Conservation (phyloP, 768 basidiomycete genomes). For the Boletus patriciae region DNA sequence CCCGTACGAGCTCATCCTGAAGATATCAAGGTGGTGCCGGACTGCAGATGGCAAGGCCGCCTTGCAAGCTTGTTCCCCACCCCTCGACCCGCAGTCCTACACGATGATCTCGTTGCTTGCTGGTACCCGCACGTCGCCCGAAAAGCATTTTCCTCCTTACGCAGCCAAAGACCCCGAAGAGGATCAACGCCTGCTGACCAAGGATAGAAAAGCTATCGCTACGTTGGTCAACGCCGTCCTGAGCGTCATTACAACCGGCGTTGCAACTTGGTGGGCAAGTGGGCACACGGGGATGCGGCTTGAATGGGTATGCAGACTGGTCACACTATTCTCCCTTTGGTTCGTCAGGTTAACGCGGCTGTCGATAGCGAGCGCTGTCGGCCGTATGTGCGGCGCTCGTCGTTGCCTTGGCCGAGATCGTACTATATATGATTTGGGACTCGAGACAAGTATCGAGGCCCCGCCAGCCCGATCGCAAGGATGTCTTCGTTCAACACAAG, state of each 20-base stretch:
- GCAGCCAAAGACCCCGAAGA: constrained; percentile 47
- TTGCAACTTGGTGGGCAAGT: constrained; percentile 74
- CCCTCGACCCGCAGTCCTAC: constrained; percentile 56
- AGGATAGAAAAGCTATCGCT: constrained; percentile 66
- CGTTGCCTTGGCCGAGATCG: constrained; percentile 70
- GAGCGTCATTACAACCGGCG: constrained; percentile 64
- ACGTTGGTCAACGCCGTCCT: constrained; percentile 69
- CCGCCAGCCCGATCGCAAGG: constrained; percentile 7
- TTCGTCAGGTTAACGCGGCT: constrained; percentile 3
- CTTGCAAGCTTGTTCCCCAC: constrained; percentile 41
- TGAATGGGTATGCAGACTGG: constrained; percentile 64
- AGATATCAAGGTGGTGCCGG: constrained; percentile 69
- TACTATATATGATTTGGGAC: constrained; percentile 74
- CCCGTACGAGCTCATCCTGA: constrained; percentile 57
- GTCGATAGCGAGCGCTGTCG: constrained; percentile 55
- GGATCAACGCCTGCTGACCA: constrained; percentile 43
- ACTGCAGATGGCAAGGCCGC: constrained; percentile 44
- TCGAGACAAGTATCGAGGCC: constrained; percentile 40
- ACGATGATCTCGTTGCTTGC: constrained; percentile 75
- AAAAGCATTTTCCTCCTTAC: constrained; percentile 62
- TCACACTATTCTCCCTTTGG: background rate
- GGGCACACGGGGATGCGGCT: constrained; percentile 60
- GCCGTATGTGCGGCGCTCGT: constrained; percentile 58
- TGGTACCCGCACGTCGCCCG: constrained; percentile 75
- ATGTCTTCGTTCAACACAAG: constrained; percentile 1